Conservation (phyloP, 805 yeast species). For the Candida sakaeoensis region DNA sequence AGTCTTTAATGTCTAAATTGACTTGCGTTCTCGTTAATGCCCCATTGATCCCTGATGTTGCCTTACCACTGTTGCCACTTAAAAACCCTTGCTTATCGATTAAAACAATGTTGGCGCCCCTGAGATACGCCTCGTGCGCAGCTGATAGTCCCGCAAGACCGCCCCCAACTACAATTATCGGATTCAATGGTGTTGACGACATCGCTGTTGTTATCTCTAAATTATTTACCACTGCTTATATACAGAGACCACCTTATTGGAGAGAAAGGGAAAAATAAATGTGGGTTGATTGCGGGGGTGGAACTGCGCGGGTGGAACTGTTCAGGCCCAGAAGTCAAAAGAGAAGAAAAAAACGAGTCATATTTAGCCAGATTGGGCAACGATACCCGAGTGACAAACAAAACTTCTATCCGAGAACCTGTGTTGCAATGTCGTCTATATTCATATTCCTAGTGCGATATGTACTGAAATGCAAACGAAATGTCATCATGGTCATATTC, state of each 20-base stretch:
- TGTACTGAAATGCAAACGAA: conserved; percentile 87
- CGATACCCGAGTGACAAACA: conserved; percentile 3
- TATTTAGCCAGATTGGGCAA: not conserved
- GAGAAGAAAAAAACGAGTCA: conserved; percentile 1
- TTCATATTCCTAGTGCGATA: conserved; percentile 76
- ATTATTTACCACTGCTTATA: not conserved
- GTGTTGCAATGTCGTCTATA: not conserved
- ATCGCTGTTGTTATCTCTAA: not conserved
- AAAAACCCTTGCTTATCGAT: conserved; percentile 58
- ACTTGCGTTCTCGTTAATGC: conserved; percentile 62
- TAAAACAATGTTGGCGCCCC: conserved; percentile 52
- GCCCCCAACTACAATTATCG: conserved; percentile 58
- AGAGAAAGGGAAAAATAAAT: not conserved
- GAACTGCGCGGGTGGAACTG: no score
- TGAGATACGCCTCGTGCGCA: conserved; percentile 51
- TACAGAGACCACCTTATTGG: conserved; percentile 1
- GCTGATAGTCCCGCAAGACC: conserved; percentile 64
- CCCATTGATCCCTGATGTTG: conserved; percentile 72
- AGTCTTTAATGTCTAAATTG: conserved; percentile 46
- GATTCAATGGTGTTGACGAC: conserved; percentile 22
- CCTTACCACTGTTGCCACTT: conserved; percentile 65
- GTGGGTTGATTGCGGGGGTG: conserved; percentile 2
- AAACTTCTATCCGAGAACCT: not conserved
- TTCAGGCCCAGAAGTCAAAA: no score
- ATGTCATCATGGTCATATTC: conserved; percentile 69